These are phyloP conservation scores for Buddleja alternifolia DNA, from an alignment of 257 asterid species.

Conservation along the genomic window DNA sequence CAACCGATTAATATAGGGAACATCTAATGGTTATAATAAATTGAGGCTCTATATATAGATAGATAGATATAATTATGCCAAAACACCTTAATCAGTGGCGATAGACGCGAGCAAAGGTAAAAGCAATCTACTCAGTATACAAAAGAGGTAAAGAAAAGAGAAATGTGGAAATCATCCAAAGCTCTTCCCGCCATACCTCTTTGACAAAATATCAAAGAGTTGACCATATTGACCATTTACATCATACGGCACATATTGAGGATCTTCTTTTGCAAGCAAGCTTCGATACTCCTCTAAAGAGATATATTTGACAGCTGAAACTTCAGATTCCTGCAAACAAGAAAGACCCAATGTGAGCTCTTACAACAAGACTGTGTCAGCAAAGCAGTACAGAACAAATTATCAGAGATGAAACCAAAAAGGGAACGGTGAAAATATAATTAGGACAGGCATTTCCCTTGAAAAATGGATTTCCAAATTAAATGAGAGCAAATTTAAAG, in stretches of 20 bases:
- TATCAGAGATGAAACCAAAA: background rate
- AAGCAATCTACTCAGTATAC: background rate
- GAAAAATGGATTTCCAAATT: background rate
- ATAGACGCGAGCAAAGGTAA: background rate
- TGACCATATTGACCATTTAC: constrained; percentile 70
- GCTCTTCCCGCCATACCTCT: constrained; percentile 58
- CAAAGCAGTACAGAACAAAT: constrained; percentile 23
- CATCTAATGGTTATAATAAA: no score
- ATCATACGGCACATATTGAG: constrained; percentile 81
- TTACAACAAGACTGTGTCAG: constrained; percentile 20
- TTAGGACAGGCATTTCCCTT: background rate
- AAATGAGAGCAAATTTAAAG: background rate
- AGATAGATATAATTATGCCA: no score
- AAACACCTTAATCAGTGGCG: no score
- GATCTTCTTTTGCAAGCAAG: constrained; percentile 76
- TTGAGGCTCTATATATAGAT: no score
- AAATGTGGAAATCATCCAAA: constrained; percentile 15
- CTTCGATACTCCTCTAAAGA: constrained; percentile 72
- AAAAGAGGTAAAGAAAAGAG: constrained; percentile 22
- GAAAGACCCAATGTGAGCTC: constrained; percentile 22
- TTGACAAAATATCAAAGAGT: constrained; percentile 73
- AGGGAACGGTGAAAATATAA: background rate
- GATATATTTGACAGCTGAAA: constrained; percentile 91
- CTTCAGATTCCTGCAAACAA: constrained; percentile 89
- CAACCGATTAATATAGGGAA: constrained; percentile 11